phyloP scores from a whole-genome alignment of 1,284 basidiomycete species.

The Grifola frondosa region DNA sequence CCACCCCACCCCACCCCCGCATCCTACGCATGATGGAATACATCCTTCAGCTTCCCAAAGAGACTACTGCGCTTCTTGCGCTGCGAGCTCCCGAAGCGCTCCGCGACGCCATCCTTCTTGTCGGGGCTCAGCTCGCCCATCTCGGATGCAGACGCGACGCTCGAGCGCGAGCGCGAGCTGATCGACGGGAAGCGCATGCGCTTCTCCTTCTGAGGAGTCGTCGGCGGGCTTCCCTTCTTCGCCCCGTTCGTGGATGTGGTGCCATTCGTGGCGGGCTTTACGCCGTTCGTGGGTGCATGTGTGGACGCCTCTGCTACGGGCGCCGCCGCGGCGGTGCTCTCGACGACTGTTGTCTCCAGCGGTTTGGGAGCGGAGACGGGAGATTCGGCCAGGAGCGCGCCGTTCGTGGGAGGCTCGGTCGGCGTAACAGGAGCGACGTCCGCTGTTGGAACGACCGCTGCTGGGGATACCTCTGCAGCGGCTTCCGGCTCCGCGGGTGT shows the following conservation, averaged over 20 bases:
- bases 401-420: slow-evolving; percentile 10
- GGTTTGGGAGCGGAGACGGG: slow-evolving; percentile 18
- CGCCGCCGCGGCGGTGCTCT: slow-evolving; percentile 13
- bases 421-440: slow-evolving; percentile 12
- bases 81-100: slow-evolving; percentile 18
- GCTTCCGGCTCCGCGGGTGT: slow-evolving; percentile 9
- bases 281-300: slow-evolving; percentile 12
- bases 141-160: slow-evolving; percentile 22
- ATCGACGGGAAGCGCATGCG: slow-evolving; percentile 32
- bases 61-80: slow-evolving; percentile 31
- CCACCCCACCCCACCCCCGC: slow-evolving; percentile 8
- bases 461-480: slow-evolving; percentile 3
- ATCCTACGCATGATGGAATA: slow-evolving; percentile 25
- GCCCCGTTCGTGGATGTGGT: slow-evolving; percentile 16
- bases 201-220: slow-evolving; percentile 26
- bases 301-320: slow-evolving; percentile 14
- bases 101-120: slow-evolving; percentile 16
- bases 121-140: slow-evolving; percentile 17
- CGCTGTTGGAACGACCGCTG: slow-evolving; percentile 15
- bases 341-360: slow-evolving; percentile 17
- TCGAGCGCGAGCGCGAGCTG: slow-evolving; percentile 23
- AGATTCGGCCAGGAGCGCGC: slow-evolving; percentile 6
- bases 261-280: slow-evolving; percentile 4
- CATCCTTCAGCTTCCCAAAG: slow-evolving; percentile 31
- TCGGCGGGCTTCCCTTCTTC: slow-evolving; percentile 11